Base-by-base conservation (phyloP, 202 grass and related monocot genomes). In the Digitaria exilis region DNA sequence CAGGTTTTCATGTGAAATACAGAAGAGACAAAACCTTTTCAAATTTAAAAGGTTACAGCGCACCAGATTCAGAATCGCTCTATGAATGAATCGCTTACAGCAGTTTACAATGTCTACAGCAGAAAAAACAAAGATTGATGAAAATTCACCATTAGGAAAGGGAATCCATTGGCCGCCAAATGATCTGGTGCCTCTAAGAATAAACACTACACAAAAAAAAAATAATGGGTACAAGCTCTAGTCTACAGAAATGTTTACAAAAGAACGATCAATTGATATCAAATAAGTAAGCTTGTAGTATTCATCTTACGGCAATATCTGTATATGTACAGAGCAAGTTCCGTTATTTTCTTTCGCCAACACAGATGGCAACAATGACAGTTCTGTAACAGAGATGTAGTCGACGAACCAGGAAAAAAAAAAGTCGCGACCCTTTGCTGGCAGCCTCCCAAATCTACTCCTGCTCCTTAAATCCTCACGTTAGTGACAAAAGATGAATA, bases 241-340 rank as follows among this genome's bases (percentile, higher is more conserved):
- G 56, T 28, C 82, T 88, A 81, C 45, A 17, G 29, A 73, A 76
- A 84, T 82, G 59, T 73, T 77, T 77, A 60, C 28, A 48, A 39
- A 72, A 59, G 15, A 73, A n/a, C 24, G 70, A 58, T 24, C 18
- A 66, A 81, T 87, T 76, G 22, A 49, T 76, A 73, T 78, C 46
- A 73, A 77, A 66, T 59, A 60, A 35, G 72, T 60, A 73, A 86
- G 50, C 65, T 51, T 78, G 71, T 84, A 81, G 54, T 77, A 82
- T 84, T 87, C 77, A 82, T 78, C 88, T 80, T n/a, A 57, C 16
- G 42, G 71, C 49, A 79, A 77, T 88, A 69, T 92, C 67, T 91
- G 84, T 91, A 90, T 95, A 86, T 99, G 91, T 95, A 96, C 91
- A 94, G 56, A 92, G 60, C 64, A 87, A 86, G 88, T 89, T 94